phyloP scores from a whole-genome alignment of 352 stramenopile species.

The Globisporangium rhizosaccharum region DNA sequence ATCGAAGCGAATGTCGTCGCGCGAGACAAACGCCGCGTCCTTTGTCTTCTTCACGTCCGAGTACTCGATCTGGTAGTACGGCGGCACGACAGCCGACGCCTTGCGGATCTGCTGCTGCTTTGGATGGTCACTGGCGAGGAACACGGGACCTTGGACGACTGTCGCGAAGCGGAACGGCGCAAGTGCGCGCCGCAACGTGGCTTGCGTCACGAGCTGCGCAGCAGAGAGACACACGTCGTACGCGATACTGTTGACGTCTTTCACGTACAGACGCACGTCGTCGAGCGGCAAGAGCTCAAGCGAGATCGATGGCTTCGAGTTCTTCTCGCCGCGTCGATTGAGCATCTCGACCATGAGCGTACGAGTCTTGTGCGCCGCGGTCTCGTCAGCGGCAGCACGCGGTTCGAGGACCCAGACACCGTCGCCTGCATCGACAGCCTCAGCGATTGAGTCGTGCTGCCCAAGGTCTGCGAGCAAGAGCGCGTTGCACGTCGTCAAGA shows the following conservation, averaged over 20 bases:
- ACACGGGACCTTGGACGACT: constrained; percentile 16
- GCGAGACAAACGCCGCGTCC: constrained; percentile 14
- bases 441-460: not conserved
- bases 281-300: constrained; percentile 40
- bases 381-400: not conserved
- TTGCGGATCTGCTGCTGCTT: constrained; percentile 17
- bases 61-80: constrained; percentile 16
- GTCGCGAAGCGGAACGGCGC: constrained; percentile 27
- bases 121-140: constrained; percentile 1
- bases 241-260: constrained; percentile 19
- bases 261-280: constrained; percentile 38
- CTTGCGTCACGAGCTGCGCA: constrained; percentile 34
- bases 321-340: constrained; percentile 17
- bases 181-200: constrained; percentile 34
- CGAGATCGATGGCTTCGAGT: constrained; percentile 22
- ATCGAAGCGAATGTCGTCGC: constrained; percentile 24
- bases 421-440: constrained; percentile 10
- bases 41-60: constrained; percentile 19
- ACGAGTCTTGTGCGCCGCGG: not conserved
- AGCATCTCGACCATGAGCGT: constrained; percentile 26
- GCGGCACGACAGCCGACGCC: constrained; percentile 4
- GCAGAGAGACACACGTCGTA: constrained; percentile 48
- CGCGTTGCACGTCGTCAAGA: constrained; percentile 17
- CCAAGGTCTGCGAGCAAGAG: constrained; percentile 10
- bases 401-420: constrained; percentile 18